Conservation (phyloP, 169 alveolate genomes). For the Blepharisma undulans region DNA sequence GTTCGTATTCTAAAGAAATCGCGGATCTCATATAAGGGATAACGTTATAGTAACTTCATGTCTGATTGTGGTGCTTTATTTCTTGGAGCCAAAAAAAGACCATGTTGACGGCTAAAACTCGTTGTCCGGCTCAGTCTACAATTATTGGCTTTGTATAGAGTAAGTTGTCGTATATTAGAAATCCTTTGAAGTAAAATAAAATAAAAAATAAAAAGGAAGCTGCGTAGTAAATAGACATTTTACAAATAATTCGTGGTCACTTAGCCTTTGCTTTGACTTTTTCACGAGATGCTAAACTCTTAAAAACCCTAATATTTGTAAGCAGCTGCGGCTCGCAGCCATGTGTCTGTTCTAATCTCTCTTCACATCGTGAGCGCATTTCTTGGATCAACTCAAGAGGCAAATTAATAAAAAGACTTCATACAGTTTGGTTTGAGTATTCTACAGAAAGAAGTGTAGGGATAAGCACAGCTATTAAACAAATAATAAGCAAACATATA, state of each 20-base stretch:
- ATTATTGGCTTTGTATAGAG: conserved; percentile 27
- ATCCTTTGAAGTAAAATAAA: conserved; percentile 14
- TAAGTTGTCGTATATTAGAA: not conserved
- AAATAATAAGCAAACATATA: conserved; percentile 17
- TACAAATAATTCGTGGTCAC: not conserved
- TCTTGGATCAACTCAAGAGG: conserved; percentile 37
- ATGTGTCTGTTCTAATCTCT: conserved; percentile 29
- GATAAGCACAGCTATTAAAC: conserved; percentile 1
- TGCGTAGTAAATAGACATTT: conserved; percentile 4
- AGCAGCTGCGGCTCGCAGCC: conserved; percentile 13
- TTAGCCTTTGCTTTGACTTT: not conserved
- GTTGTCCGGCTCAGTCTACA: not conserved
- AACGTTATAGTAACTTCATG: not conserved
- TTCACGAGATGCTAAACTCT: not conserved
- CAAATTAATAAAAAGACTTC: conserved; percentile 5
- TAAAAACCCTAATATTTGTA: not conserved
- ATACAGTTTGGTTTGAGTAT: conserved; percentile 31
- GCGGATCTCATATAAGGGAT: not conserved
- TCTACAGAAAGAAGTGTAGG: conserved; percentile 39
- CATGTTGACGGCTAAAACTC: not conserved
- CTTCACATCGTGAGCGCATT: conserved; percentile 39
- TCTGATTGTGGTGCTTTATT: not conserved
- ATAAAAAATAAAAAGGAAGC: not conserved
- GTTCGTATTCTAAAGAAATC: not conserved
- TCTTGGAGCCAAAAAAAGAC: conserved; percentile 36